Percentiles rank a stretch among this genome's conserved stretches.
These are phyloP conservation scores for Termitomyces sp. DNA, from an alignment of 768 basidiomycete species.

Conservation along the genomic window DNA sequence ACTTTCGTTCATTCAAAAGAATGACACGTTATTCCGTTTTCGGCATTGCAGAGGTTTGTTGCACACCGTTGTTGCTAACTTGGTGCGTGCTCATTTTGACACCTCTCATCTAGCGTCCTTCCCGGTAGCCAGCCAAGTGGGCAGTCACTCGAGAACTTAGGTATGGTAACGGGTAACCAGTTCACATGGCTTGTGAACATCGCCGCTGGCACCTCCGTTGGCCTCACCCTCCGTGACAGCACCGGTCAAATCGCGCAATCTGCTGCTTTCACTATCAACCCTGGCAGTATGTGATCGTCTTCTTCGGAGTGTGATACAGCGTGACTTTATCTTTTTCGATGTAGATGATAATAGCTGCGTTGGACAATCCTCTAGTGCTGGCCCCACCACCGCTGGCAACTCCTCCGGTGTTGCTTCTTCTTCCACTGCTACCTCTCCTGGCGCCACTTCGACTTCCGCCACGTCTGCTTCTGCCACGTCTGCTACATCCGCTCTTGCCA, in stretches of 20 bases:
- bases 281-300: conserved; percentile 39
- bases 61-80: background rate
- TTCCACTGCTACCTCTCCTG: conserved; percentile 6
- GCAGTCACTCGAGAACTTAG: conserved; percentile 41
- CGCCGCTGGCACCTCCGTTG: conserved; percentile 40
- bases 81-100: background rate
- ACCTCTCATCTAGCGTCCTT: conserved; percentile 38
- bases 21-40: conserved; percentile 1
- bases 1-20: background rate
- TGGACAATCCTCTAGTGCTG: conserved; percentile 12
- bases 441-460: conserved; percentile 7
- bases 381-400: conserved; percentile 7
- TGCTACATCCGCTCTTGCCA: conserved; percentile 5
- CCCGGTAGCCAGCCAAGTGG: conserved; percentile 42
- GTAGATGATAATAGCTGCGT: conserved; percentile 33
- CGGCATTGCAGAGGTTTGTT: conserved; percentile 31
- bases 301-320: background rate
- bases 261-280: conserved; percentile 43
- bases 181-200: conserved; percentile 55
- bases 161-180: conserved; percentile 29
- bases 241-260: conserved; percentile 46
- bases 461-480: conserved; percentile 9
- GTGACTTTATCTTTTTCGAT: conserved; percentile 8
- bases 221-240: conserved; percentile 55
- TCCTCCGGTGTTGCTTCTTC: conserved; percentile 7